These are phyloP conservation scores for Paraphaeosphaeria sporulosa DNA, from an alignment of 2,329 filamentous ascomycete genomes.

Conservation along the genomic window DNA sequence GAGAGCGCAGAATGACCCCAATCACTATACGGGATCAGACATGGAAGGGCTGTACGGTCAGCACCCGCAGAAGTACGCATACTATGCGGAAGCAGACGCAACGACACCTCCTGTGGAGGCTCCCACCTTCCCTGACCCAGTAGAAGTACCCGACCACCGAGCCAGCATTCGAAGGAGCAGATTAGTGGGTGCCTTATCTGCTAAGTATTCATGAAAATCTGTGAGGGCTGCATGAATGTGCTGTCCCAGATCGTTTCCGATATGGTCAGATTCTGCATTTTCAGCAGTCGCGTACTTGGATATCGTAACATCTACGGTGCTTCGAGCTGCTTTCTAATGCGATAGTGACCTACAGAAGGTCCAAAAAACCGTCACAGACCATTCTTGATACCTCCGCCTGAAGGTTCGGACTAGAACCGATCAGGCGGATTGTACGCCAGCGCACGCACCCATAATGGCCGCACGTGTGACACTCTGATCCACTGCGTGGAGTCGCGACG, in stretches of 20 bases:
- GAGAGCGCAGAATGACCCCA: not conserved
- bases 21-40: not conserved
- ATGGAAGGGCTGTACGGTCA: not conserved
- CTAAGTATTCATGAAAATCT: not conserved
- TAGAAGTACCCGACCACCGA: not conserved
- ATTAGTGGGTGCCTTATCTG: not conserved
- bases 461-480: not conserved
- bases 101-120: not conserved
- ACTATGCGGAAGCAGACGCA: constrained; percentile 1
- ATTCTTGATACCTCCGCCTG: not conserved
- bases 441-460: not conserved
- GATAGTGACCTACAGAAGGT: no score
- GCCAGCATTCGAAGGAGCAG: not conserved
- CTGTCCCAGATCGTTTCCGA: not conserved
- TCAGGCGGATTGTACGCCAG: not conserved
- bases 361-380: no score
- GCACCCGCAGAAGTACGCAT: not conserved
- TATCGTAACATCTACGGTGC: no score
- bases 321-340: no score
- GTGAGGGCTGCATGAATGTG: not conserved
- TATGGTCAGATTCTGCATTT: not conserved
- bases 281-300: not conserved
- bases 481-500: not conserved
- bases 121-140: not conserved
- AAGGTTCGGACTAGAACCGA: not conserved